Evolutionary conservation across 768 basidiomycete species (phyloP).

Genomic region (Mrakia frigida): DNA sequence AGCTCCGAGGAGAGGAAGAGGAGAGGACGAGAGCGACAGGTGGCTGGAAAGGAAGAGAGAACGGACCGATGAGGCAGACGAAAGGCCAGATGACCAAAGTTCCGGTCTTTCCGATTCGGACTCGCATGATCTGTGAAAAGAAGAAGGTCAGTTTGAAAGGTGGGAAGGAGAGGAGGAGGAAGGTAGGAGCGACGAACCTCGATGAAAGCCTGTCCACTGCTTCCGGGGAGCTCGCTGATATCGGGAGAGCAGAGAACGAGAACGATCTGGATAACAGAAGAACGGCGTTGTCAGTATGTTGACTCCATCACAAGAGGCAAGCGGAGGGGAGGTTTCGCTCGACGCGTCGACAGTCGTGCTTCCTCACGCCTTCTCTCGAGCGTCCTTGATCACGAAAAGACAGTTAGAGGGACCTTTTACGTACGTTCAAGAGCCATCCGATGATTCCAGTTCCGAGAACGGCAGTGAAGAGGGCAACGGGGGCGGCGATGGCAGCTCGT

Average conservation of each 20-base stretch:
- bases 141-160: not conserved
- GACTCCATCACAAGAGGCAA: not conserved
- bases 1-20: not conserved
- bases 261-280: constrained; percentile 51
- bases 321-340: not conserved
- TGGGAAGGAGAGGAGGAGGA: constrained; percentile 30
- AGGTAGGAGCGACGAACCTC: constrained; percentile 46
- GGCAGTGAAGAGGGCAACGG: constrained; percentile 60
- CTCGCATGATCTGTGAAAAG: constrained; percentile 58
- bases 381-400: too few relatives aligned
- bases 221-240: constrained; percentile 55
- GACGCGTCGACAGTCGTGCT: too few relatives aligned
- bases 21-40: not conserved
- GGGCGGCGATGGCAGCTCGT: constrained; percentile 69
- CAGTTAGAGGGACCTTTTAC: not conserved
- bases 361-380: too few relatives aligned
- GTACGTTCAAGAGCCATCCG: constrained; percentile 74
- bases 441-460: constrained; percentile 53
- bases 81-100: constrained; percentile 67
- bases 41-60: not conserved
- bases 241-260: constrained; percentile 73
- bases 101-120: constrained; percentile 70
- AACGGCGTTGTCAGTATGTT: not conserved
- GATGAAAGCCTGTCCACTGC: constrained; percentile 67
- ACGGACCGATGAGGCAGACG: constrained; percentile 46